Percentiles rank a stretch among this genome's conserved stretches.
These are phyloP conservation scores for Calonectria ilicicola DNA, from an alignment of 2,329 filamentous ascomycete species.

Conservation along the genomic window DNA sequence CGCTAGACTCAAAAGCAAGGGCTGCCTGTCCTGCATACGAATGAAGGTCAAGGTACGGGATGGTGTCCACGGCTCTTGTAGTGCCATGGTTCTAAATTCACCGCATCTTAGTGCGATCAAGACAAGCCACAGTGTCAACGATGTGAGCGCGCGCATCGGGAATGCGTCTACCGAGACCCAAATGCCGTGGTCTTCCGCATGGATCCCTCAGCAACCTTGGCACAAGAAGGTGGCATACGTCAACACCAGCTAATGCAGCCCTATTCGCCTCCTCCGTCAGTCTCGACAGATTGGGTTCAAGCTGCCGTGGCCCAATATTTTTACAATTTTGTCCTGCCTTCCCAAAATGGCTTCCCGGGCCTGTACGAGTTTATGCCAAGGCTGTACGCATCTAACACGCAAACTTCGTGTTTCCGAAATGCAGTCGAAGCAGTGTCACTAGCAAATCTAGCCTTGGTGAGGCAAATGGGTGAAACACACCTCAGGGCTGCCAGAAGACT, in stretches of 20 bases:
- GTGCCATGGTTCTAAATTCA: background rate
- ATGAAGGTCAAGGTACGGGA: slow-evolving; percentile 18
- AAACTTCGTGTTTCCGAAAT: background rate
- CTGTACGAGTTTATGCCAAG: slow-evolving; percentile 1
- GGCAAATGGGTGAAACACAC: background rate
- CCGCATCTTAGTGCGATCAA: slow-evolving; percentile 1
- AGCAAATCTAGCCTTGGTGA: background rate
- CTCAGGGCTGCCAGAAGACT: background rate
- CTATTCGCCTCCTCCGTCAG: background rate
- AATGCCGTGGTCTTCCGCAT: slow-evolving; percentile 3
- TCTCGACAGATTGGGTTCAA: slow-evolving; percentile 15
- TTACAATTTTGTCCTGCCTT: slow-evolving; percentile 7
- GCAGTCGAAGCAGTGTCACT: background rate
- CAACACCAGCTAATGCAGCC: background rate
- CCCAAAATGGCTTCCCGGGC: slow-evolving; percentile 8
- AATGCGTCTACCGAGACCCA: slow-evolving; percentile 14
- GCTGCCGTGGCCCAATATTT: slow-evolving; percentile 10
- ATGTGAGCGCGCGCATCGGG: background rate
- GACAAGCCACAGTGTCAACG: slow-evolving; percentile 13
- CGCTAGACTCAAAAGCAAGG: slow-evolving; percentile 18
- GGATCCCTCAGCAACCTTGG: background rate
- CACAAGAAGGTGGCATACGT: background rate
- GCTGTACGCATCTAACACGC: background rate
- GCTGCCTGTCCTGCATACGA: slow-evolving; percentile 15
- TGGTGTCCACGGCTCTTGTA: background rate